Evolutionary conservation across 495 filamentous ascomycete species (phyloP).

Genomic region (Cladorrhinum samala): DNA sequence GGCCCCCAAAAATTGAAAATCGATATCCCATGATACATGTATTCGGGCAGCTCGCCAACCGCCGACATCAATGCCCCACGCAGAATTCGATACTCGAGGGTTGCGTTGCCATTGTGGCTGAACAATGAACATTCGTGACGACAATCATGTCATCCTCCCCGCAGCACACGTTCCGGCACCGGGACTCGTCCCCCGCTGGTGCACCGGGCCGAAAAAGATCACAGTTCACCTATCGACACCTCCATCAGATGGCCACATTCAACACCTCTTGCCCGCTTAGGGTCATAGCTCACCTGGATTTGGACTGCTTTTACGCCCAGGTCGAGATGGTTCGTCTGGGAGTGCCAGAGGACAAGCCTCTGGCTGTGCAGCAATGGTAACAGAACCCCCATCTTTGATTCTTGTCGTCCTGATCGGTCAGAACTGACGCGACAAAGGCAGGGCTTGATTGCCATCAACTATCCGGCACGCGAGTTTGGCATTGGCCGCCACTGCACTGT

Average conservation of each 20-base stretch:
- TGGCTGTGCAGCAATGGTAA: slow-evolving; percentile 87
- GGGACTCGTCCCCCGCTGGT: slow-evolving; percentile 33
- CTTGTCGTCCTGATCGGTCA: no score
- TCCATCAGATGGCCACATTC: slow-evolving; percentile 65
- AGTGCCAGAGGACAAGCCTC: slow-evolving; percentile 63
- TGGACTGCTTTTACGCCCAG: slow-evolving; percentile 98
- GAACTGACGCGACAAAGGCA: slow-evolving; percentile 33
- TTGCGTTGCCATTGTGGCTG: no score
- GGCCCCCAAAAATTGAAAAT: no score
- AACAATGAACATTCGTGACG: no score
- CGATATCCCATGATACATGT: no score
- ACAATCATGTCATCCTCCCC: slow-evolving; percentile 26
- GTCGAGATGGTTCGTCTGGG: slow-evolving; percentile 85
- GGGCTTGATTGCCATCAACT: slow-evolving; percentile 93
- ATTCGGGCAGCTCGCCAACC: no score
- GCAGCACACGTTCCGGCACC: slow-evolving; percentile 27
- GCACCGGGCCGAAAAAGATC: slow-evolving; percentile 49
- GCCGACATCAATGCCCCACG: no score
- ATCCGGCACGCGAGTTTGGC: slow-evolving; percentile 75
- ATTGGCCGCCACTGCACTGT: slow-evolving; percentile 69
- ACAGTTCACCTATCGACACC: slow-evolving; percentile 76
- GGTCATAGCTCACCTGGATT: slow-evolving; percentile 84
- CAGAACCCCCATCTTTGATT: slow-evolving; percentile 7
- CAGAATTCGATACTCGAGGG: no score
- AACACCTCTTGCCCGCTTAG: slow-evolving; percentile 71